Conservation (phyloP, 2,329 filamentous ascomycete genomes). For the Biscogniauxia marginata region DNA sequence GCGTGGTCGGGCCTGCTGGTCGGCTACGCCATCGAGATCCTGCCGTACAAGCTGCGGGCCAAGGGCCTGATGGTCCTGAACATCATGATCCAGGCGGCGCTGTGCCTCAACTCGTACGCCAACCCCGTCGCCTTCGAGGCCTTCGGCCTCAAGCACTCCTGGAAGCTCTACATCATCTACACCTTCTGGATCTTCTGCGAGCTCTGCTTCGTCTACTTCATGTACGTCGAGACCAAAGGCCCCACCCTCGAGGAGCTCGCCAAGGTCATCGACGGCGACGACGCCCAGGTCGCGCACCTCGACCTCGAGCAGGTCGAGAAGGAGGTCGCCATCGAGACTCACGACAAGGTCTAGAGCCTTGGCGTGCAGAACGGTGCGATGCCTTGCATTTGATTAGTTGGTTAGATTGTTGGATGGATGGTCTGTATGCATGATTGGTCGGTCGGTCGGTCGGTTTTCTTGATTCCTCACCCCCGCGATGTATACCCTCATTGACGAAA, state of each 20-base stretch:
- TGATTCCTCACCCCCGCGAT: background rate
- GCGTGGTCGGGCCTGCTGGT: slow-evolving; percentile 58
- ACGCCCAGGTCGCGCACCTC: slow-evolving; percentile 47
- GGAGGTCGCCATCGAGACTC: slow-evolving; percentile 34
- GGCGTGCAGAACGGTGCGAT: background rate
- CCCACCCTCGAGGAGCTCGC: slow-evolving; percentile 66
- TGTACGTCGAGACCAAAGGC: slow-evolving; percentile 60
- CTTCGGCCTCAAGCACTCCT: slow-evolving; percentile 42
- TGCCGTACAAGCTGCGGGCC: slow-evolving; percentile 49
- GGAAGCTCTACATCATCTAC: slow-evolving; percentile 58
- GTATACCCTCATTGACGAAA: background rate
- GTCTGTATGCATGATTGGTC: background rate
- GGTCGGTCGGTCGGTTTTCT: background rate
- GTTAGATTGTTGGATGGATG: background rate
- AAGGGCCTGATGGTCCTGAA: slow-evolving; percentile 58
- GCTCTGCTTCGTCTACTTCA: slow-evolving; percentile 54
- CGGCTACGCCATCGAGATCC: slow-evolving; percentile 51
- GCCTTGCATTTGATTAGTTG: background rate
- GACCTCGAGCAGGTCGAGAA: slow-evolving; percentile 47
- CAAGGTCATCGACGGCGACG: slow-evolving; percentile 64
- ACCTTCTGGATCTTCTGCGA: slow-evolving; percentile 56
- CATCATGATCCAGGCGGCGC: slow-evolving; percentile 52
- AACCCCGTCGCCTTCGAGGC: slow-evolving; percentile 54
- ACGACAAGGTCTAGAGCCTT: slow-evolving; percentile 27
- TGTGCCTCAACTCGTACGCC: slow-evolving; percentile 53